Base-by-base conservation (phyloP, 805 yeast species). In the Debaryomyces castellii region DNA sequence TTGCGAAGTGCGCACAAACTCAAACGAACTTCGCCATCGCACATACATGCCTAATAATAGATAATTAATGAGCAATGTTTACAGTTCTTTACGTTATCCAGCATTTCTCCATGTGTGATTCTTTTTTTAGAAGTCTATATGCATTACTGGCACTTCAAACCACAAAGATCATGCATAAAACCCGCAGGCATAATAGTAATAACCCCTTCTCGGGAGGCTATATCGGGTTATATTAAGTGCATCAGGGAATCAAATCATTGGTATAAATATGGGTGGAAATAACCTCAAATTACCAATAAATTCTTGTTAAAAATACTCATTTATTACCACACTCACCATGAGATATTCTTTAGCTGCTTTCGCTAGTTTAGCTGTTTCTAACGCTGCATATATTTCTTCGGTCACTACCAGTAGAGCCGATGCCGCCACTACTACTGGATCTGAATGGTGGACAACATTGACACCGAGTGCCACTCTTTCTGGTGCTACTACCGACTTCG, bases 401-500 rank as follows among this genome's bases (percentile, higher is more conserved):
- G 38, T 18, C 16, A 20, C 38, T 6, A 20, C 38, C 5, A 30
- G 34, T 30, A n/a, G 34, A 8, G 9, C 38, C 6, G 22, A 14
- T 12, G 24, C 38, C 4, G 24, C 38, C 4, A 11, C 38, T 18
- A 20, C 38, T 12, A 35, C 38, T 20, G 38, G 38, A 18, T 20
- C 38, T 20, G 51, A 53, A 22, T 53, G 61, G 23, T 66, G 63
- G 64, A 53, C 64, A 23, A 53, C 59, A 11, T 63, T 66, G 46
- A 66, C 68, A 24, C 70, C 72, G 14, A 45, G 59, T 23, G 60
- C 50, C 7, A 58, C 66, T 11, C 46, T 60, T 25, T 57, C 55
- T 34, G 54, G 56, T 28, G 68, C 69, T 1, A 53, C 61, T 39
- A 48, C 63, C 24, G 50, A 57, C 39, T 58, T 52, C 38, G 53